Conservation (phyloP, 352 stramenopile species). For the Hyaloperonospora brassicae region DNA sequence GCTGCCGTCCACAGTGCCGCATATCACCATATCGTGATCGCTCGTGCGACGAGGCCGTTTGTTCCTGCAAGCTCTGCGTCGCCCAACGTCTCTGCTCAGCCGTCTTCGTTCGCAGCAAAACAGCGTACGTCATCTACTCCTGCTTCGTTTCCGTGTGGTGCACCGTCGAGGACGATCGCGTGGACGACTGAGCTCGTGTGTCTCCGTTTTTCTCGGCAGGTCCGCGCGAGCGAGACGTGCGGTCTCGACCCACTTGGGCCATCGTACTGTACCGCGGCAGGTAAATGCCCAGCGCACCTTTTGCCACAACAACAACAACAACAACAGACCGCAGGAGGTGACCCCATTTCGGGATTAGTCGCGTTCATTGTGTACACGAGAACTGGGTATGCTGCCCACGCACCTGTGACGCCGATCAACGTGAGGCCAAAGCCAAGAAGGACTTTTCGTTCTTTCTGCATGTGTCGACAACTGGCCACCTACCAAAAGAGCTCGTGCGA, state of each 20-base stretch:
- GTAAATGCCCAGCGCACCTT: conserved; percentile 30
- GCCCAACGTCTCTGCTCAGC: no score
- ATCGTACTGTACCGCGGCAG: conserved; percentile 39
- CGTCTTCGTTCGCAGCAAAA: background rate
- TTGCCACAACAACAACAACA: background rate
- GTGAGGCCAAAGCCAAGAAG: conserved; percentile 31
- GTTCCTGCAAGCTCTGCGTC: no score
- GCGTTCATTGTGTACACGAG: no score
- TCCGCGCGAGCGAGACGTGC: conserved; percentile 17
- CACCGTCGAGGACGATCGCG: conserved; percentile 36
- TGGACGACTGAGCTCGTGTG: background rate
- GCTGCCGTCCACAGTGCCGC: no score
- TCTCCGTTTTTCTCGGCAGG: conserved; percentile 14
- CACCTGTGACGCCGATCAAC: conserved; percentile 28
- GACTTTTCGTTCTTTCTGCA: conserved; percentile 26
- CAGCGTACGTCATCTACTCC: conserved; percentile 11
- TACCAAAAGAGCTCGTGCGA: no score
- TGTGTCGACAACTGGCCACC: conserved; percentile 1
- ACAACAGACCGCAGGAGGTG: background rate
- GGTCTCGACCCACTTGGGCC: conserved; percentile 32
- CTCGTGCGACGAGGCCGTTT: no score
- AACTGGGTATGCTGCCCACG: background rate
- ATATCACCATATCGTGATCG: no score
- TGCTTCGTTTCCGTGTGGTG: conserved; percentile 39
- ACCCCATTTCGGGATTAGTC: no score